Evolutionary conservation across 257 asterid species (phyloP).

Genomic region (Handroanthus guayacan): DNA sequence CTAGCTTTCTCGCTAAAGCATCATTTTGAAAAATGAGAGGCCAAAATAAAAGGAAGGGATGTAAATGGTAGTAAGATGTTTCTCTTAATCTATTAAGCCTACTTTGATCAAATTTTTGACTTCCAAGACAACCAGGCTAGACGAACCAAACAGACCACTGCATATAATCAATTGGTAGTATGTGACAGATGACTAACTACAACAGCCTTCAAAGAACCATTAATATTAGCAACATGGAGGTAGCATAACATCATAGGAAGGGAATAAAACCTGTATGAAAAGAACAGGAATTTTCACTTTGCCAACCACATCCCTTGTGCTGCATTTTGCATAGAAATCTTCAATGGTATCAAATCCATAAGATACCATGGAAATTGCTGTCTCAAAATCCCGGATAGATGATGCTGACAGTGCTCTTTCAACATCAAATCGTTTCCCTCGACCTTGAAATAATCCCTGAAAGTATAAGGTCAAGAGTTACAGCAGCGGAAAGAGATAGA

Average conservation of each 20-base stretch:
- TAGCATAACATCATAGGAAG: constrained; percentile 26
- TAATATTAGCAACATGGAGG: constrained; percentile 1
- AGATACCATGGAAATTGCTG: constrained; percentile 85
- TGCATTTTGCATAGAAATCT: constrained; percentile 81
- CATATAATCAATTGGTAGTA: background rate
- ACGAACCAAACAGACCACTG: background rate
- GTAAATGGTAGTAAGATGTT: background rate
- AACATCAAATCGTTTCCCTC: constrained; percentile 82
- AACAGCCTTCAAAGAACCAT: constrained; percentile 12
- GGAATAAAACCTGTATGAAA: constrained; percentile 77
- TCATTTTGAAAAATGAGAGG: background rate
- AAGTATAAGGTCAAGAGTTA: constrained; percentile 34
- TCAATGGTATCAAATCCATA: constrained; percentile 73
- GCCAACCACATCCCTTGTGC: constrained; percentile 77
- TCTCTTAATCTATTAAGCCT: constrained; percentile 16
- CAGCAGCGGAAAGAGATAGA: constrained; percentile 16
- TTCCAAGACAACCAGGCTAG: constrained; percentile 18
- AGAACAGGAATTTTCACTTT: constrained; percentile 91
- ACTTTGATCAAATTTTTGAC: background rate
- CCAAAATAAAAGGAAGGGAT: background rate
- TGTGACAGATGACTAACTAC: constrained; percentile 20
- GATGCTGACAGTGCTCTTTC: constrained; percentile 76
- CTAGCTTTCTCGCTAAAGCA: constrained; percentile 1
- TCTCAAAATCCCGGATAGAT: constrained; percentile 81
- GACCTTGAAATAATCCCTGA: constrained; percentile 96